Conservation (phyloP, 768 basidiomycete genomes). For the Phlegmacium glaucopus region DNA sequence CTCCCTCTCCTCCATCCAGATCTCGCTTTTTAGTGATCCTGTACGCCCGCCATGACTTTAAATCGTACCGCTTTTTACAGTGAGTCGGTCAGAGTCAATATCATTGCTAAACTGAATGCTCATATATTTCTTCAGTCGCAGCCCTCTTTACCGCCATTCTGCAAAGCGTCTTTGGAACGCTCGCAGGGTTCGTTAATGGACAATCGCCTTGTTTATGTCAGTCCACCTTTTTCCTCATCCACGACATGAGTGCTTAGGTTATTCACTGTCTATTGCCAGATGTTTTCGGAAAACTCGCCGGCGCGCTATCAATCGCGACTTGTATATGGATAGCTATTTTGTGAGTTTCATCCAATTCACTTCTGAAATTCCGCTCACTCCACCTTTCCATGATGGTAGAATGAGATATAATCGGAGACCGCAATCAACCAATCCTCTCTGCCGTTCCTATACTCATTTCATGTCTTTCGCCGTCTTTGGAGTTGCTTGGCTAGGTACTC, state of each 20-base stretch:
- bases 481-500: constrained; percentile 31
- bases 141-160: constrained; percentile 31
- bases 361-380: background rate
- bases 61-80: constrained; percentile 30
- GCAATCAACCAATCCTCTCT: constrained; percentile 25
- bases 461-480: constrained; percentile 26
- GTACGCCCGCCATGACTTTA: constrained; percentile 13
- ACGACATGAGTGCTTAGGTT: background rate
- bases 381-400: constrained; percentile 12
- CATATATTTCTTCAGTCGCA: constrained; percentile 18
- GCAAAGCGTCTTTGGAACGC: constrained; percentile 29
- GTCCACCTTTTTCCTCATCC: constrained; percentile 3
- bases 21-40: constrained; percentile 1
- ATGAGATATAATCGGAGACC: constrained; percentile 27
- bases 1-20: constrained; percentile 3
- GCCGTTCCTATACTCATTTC: constrained; percentile 30
- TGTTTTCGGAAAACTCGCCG: constrained; percentile 30
- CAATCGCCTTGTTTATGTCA: constrained; percentile 28
- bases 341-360: constrained; percentile 17
- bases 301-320: constrained; percentile 24
- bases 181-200: constrained; percentile 32
- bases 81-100: constrained; percentile 9
- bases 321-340: constrained; percentile 33
- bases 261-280: constrained; percentile 14
- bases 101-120: background rate